These are phyloP conservation scores for Eutrema heterophyllum DNA, from an alignment of 345 rosid species.

Conservation along the genomic window DNA sequence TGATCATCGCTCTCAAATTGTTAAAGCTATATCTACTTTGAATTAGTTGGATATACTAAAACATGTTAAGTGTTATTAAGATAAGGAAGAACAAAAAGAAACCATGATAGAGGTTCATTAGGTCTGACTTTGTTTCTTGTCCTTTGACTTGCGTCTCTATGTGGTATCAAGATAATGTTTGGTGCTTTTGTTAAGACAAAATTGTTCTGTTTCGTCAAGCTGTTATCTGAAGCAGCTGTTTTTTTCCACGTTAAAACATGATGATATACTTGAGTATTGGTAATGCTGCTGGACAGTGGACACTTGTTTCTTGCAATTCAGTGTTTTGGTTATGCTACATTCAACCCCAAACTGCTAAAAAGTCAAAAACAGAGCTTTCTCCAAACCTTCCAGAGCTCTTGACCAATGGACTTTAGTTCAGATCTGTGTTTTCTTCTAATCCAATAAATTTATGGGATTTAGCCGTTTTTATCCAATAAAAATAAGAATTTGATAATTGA, in stretches of 20 bases:
- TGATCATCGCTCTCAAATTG: not conserved
- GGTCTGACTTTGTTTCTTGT: constrained; percentile 5
- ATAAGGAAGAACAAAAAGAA: not conserved
- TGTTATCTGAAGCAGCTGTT: not conserved
- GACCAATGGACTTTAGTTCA: not conserved
- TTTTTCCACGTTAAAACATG: no score
- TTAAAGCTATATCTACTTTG: not conserved
- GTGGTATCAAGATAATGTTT: constrained; percentile 5
- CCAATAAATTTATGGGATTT: not conserved
- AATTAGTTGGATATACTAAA: not conserved
- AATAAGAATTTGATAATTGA: not conserved
- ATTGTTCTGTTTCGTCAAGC: not conserved
- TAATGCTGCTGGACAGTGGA: not conserved
- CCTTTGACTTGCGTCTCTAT: not conserved
- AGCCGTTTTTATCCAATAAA: no score
- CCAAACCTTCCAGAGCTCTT: no score
- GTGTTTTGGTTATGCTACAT: not conserved
- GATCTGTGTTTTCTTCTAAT: not conserved
- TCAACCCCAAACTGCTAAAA: no score
- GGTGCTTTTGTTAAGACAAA: constrained; percentile 17
- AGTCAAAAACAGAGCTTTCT: no score
- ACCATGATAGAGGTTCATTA: not conserved
- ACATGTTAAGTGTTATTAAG: not conserved
- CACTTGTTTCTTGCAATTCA: not conserved
- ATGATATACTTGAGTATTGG: no score